Base-by-base conservation (phyloP, 371 early-diverging fungal species). In the Mucor piriformis region DNA sequence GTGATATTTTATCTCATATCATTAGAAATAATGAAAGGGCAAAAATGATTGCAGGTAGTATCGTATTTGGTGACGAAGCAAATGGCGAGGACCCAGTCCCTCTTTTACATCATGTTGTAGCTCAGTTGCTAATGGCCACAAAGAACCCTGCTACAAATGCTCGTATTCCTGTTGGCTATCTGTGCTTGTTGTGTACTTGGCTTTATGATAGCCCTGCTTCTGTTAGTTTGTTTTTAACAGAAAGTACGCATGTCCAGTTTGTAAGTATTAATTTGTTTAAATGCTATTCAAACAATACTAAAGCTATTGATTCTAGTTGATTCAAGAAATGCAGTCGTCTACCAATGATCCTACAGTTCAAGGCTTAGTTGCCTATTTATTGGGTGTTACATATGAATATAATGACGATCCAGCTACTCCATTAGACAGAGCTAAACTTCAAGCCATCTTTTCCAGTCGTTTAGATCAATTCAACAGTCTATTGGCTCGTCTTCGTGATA, bases 171-270 rank as follows among this genome's bases (percentile, higher is more conserved):
- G 78, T 93, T 47, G 93, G 89, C 2, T 87, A 89, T 49, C 51
- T 93, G 15, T 83, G 85, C 21, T 64, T 93, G 6, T 66, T 94
- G 3, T 83, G 86, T 56, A 74, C 82, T 1, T 98, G 98, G 97
- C 77, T 95, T 50, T 88, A 84, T 59, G 89, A 88, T 20, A 92
- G 88, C 50, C 87, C 92, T 3, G 62, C 72, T 21, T 90, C 89
- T 15, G 93, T 95, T 33, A 78, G 84, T 10, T 85, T 89, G 61
- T 89, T 95, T 59, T 72, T 97, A 35, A 83, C 91, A n/a, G 95
- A 96, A 69, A 91, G 91, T 18, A 85, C 91, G 6, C 92, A 94
- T 70, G 73, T 94, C 27, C 91, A 94, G 64, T 95, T 95, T 79
- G 93, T 94, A 85, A 64, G 83, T n/a, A n/a, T 74, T 35, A 24